Base-by-base conservation (phyloP, 129 eudicot species). In the Erigeron canadensis region DNA sequence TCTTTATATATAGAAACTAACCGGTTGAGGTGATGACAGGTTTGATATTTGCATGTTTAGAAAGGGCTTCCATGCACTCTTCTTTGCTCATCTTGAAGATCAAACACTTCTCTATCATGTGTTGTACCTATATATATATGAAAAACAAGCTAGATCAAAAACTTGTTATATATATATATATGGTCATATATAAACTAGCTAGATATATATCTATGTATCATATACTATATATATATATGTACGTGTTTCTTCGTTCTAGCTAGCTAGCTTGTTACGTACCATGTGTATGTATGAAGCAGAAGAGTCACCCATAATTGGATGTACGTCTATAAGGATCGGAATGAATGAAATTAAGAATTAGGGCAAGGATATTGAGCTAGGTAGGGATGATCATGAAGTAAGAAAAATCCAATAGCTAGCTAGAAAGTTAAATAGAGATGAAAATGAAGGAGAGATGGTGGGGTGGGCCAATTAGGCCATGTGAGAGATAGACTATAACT, bases 61-160 rank as follows among this genome's bases (percentile, higher is more conserved):
- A 85, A 46, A 90, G 84, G 72, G 94, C 95, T 75, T 87, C 96
- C 73, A 90, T 77, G 96, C 96, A 90, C 86, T 90, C 96, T 71
- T 90, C 95, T 85, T 90, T 90, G 55, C 82, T 87, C 96, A 90
- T 90, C 58, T 65, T 82, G 75, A 84, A 90, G 82, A 85, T 90
- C 89, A 90, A 69, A 81, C 96, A 90, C 90, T 90, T 90, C 69
- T 90, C 96, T 21, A 90, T 90, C 84, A 90, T 74, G 82, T 90
- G 96, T 63, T 90, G 96, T 58, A 90, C 96, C 96, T 90, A 72
- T 51, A 80, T 67, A 63, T 90, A 72, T 51, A 80, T 67, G 66
- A 74, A 53, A 3, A 48, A 46, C 47, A 42, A 8, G 41, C 34
- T 28, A 28, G 34, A 28, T 28, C 34, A 28, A 28, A 28, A 28